Evolutionary conservation across 768 basidiomycete genomes (phyloP).

Genomic region (Panaeolus papilionaceus): DNA sequence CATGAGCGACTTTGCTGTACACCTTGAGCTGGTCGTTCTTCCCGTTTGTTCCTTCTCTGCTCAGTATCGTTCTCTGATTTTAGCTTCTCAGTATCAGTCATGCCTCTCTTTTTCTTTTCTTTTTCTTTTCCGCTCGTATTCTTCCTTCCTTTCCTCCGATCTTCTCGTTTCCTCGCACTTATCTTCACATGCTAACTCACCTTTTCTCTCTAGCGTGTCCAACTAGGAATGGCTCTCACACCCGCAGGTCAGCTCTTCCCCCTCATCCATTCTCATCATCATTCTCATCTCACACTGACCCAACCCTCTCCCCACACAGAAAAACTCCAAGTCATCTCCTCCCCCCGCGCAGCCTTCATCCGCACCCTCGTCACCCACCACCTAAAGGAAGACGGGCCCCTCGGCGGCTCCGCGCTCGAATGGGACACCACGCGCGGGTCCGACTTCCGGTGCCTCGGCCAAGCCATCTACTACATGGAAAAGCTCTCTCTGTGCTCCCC

Average conservation of each 20-base stretch:
- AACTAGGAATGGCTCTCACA: slow-evolving; percentile 79
- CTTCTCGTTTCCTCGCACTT: too few species aligned
- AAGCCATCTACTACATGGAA: slow-evolving; percentile 58
- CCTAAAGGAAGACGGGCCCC: slow-evolving; percentile 43
- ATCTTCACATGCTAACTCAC: not conserved
- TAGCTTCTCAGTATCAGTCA: too few species aligned
- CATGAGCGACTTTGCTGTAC: too few species aligned
- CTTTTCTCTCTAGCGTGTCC: slow-evolving; percentile 60
- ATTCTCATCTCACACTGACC: not conserved
- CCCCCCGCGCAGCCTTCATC: slow-evolving; percentile 62
- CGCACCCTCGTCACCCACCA: slow-evolving; percentile 58
- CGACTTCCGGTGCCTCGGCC: slow-evolving; percentile 65
- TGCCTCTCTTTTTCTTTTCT: not conserved
- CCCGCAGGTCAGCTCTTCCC: slow-evolving; percentile 55
- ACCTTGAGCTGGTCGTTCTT: too few species aligned
- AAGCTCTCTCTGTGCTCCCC: slow-evolving; percentile 31
- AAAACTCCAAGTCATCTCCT: slow-evolving; percentile 70
- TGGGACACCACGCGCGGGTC: slow-evolving; percentile 58
- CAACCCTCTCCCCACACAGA: slow-evolving; percentile 42
- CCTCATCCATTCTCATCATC: not conserved
- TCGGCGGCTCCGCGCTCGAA: slow-evolving; percentile 45
- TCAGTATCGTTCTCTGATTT: too few species aligned
- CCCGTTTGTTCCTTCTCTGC: too few species aligned
- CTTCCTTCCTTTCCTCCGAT: too few species aligned
- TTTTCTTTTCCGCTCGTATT: too few species aligned